These are phyloP conservation scores for Paraphaeosphaeria minitans DNA, from an alignment of 2,329 filamentous ascomycete species.

Conservation along the genomic window DNA sequence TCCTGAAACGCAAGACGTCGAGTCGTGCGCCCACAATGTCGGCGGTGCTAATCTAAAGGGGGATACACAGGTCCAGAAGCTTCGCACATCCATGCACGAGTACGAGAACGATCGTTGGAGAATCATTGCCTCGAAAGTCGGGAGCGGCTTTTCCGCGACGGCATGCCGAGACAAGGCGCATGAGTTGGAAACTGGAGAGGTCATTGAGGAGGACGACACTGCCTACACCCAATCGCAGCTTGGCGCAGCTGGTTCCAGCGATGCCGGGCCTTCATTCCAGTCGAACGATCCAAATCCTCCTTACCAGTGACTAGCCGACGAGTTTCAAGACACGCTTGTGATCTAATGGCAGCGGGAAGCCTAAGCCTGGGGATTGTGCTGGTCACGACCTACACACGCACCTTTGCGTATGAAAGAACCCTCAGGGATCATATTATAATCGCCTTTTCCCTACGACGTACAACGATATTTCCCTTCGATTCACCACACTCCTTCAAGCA, in stretches of 20 bases:
- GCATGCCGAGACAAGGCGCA: constrained; percentile 83
- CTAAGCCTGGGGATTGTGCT: constrained; percentile 33
- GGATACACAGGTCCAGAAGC: constrained; percentile 70
- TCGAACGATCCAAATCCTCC: constrained; percentile 37
- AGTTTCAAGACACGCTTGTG: constrained; percentile 33
- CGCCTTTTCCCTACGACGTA: constrained; percentile 35
- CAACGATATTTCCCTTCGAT: constrained; percentile 37
- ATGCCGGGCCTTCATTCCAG: constrained; percentile 21
- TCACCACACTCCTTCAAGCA: constrained; percentile 23
- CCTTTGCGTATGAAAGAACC: constrained; percentile 19
- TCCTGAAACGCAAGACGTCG: constrained; percentile 44
- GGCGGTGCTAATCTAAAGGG: constrained; percentile 41
- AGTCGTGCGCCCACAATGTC: constrained; percentile 35
- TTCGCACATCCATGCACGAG: constrained; percentile 76
- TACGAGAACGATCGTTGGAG: constrained; percentile 94
- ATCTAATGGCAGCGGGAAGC: constrained; percentile 14
- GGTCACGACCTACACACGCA: constrained; percentile 31
- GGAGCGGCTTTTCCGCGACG: constrained; percentile 83
- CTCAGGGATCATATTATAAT: constrained; percentile 36
- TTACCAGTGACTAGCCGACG: constrained; percentile 46
- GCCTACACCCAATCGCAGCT: constrained; percentile 41
- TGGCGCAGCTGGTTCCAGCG: constrained; percentile 34
- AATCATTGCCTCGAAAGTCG: constrained; percentile 87
- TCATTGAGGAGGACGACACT: constrained; percentile 35
- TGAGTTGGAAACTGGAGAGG: constrained; percentile 57